phyloP scores from a whole-genome alignment of 192 early-diverging fungal species.

The Haplosporangium gracile region DNA sequence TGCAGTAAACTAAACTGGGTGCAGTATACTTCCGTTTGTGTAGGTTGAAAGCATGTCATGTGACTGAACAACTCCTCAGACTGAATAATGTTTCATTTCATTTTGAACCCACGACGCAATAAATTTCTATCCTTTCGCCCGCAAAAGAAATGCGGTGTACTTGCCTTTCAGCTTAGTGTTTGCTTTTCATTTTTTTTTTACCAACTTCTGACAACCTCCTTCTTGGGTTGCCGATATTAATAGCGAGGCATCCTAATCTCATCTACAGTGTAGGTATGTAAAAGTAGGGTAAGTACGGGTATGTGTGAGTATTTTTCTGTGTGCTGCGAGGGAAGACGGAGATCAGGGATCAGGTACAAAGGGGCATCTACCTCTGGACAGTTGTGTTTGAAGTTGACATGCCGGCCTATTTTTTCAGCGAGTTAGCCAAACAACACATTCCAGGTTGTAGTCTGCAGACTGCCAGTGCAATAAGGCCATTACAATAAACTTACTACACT shows the following conservation, averaged over 20 bases:
- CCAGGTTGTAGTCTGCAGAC: not conserved
- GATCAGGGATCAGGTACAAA: not conserved
- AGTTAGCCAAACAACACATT: not conserved
- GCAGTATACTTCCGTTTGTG: too few relatives aligned
- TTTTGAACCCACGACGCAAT: too few relatives aligned
- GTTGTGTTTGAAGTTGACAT: not conserved
- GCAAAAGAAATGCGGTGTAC: too few relatives aligned
- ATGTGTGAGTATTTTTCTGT: not conserved
- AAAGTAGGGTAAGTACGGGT: not conserved
- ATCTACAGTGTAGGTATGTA: too few relatives aligned
- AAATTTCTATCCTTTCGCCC: too few relatives aligned
- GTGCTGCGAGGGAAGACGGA: not conserved
- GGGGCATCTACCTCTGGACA: not conserved
- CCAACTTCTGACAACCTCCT: not conserved
- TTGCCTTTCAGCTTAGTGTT: not conserved
- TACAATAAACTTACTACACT: not conserved
- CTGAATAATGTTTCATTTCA: too few relatives aligned
- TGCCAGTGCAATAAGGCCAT: too few relatives aligned
- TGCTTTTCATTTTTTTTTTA: not conserved
- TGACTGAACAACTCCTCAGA: too few relatives aligned
- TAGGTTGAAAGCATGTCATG: too few relatives aligned
- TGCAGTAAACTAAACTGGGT: too few relatives aligned
- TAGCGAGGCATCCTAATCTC: not conserved
- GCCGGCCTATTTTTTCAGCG: not conserved
- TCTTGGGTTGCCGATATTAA: not conserved